Percentiles rank a stretch among this genome's conserved stretches.
Conservation (phyloP, 257 asterid genomes). For the Solanum chmielewskii region DNA sequence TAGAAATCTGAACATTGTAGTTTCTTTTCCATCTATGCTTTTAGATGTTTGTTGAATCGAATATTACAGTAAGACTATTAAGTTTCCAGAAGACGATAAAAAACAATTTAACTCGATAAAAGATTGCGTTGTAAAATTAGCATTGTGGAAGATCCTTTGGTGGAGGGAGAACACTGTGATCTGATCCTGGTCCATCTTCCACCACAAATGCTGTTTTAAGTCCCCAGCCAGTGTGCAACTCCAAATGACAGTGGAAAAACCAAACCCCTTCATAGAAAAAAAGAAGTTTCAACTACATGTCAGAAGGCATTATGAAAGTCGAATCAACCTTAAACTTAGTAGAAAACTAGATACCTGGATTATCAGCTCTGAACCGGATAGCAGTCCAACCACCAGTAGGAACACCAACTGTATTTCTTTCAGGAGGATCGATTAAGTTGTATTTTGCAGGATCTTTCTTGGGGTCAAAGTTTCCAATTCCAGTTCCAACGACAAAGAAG, state of each 20-base stretch:
- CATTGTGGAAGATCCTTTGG: constrained; percentile 31
- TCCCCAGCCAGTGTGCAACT: constrained; percentile 66
- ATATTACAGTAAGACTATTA: neutral
- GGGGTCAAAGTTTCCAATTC: constrained; percentile 37
- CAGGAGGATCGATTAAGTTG: constrained; percentile 64
- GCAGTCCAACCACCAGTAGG: constrained; percentile 90
- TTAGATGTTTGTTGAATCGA: neutral
- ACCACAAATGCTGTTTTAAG: constrained; percentile 54
- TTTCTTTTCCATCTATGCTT: neutral
- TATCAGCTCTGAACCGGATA: constrained; percentile 65
- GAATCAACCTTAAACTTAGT: neutral
- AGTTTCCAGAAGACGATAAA: neutral
- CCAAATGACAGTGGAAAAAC: constrained; percentile 70
- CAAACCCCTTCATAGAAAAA: constrained; percentile 37
- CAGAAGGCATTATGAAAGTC: neutral
- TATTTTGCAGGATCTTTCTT: constrained; percentile 31
- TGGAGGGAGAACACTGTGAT: constrained; percentile 27
- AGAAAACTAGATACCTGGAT: constrained; percentile 46
- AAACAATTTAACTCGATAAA: neutral
- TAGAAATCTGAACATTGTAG: neutral
- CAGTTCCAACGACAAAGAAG: constrained; percentile 26
- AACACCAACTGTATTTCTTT: constrained; percentile 64
- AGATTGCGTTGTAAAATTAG: neutral
- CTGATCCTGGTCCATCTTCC: constrained; percentile 39
- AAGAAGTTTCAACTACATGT: neutral